Percentiles rank a stretch among this genome's conserved stretches.
These are phyloP conservation scores for Lactarius tabidus DNA, from an alignment of 768 basidiomycete species.

Conservation along the genomic window DNA sequence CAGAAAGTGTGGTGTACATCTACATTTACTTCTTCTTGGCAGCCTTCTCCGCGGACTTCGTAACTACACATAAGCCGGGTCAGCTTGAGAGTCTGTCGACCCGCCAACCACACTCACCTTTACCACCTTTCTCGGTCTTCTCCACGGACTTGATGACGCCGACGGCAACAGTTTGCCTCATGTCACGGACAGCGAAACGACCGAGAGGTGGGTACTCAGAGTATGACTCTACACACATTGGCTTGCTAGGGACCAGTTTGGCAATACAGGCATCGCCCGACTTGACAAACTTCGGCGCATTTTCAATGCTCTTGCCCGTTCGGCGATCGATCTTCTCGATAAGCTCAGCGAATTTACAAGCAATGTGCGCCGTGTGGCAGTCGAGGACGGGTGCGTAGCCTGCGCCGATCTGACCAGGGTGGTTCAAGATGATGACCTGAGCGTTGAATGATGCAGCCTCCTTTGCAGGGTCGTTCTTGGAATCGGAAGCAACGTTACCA, in stretches of 20 bases:
- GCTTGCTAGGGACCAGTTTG: constrained; percentile 95
- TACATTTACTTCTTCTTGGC: constrained; percentile 89
- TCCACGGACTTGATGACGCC: constrained; percentile 99
- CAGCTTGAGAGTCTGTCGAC: constrained; percentile 16
- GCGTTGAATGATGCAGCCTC: constrained; percentile 99
- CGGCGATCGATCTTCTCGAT: constrained; percentile 99
- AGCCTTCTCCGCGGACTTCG: constrained; percentile 96
- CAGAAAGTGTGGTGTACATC: constrained; percentile 52
- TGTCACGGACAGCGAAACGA: constrained; percentile 99
- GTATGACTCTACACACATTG: constrained; percentile 93
- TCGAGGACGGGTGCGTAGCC: constrained; percentile 99
- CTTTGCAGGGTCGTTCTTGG: constrained; percentile 99
- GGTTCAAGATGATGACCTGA: constrained; percentile 99
- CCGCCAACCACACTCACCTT: constrained; percentile 48
- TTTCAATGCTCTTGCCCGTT: constrained; percentile 89
- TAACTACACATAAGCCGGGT: constrained; percentile 46
- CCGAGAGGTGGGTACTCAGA: constrained; percentile 98
- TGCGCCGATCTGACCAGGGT: constrained; percentile 99
- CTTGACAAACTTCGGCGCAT: constrained; percentile 95
- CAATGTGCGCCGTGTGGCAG: constrained; percentile 99
- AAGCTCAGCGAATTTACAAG: constrained; percentile 98
- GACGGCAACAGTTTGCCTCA: constrained; percentile 98
- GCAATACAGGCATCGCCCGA: constrained; percentile 99
- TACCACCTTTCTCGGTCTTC: constrained; percentile 84
- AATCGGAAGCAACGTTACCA: constrained; percentile 99